phyloP scores from a whole-genome alignment of 116 monocot species.

The Zostera marina region DNA sequence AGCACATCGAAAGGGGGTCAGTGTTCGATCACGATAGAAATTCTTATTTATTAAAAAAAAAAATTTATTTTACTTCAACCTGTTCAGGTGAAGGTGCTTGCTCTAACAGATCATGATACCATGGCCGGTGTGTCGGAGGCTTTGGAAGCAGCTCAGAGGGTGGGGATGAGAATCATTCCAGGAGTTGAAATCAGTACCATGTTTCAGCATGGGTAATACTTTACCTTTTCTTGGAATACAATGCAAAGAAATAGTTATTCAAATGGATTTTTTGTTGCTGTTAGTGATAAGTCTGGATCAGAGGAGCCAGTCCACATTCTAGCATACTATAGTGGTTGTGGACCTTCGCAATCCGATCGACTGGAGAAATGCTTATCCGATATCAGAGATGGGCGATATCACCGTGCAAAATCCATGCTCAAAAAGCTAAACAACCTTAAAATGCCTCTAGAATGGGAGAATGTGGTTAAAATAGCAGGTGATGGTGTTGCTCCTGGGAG shows the following conservation, averaged over 20 bases:
- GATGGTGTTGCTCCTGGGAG: slow-evolving; percentile 85
- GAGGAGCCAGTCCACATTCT: slow-evolving; percentile 78
- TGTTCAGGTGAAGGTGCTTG: slow-evolving; percentile 80
- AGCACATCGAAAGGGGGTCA: slow-evolving; percentile 70
- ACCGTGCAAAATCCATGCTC: slow-evolving; percentile 70
- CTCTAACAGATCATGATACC: slow-evolving; percentile 92
- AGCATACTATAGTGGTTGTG: slow-evolving; percentile 75
- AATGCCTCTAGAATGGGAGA: slow-evolving; percentile 81
- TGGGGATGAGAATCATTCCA: slow-evolving; percentile 82
- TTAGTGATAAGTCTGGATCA: slow-evolving; percentile 22
- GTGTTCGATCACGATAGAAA: neutral
- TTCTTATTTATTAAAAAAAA: neutral
- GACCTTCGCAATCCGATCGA: slow-evolving; percentile 50
- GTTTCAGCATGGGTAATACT: slow-evolving; percentile 24
- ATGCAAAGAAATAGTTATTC: neutral
- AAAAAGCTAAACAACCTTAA: slow-evolving; percentile 56
- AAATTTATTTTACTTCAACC: neutral
- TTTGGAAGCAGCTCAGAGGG: slow-evolving; percentile 34
- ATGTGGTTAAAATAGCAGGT: slow-evolving; percentile 68
- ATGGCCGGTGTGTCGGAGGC: slow-evolving; percentile 77
- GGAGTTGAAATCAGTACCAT: slow-evolving; percentile 88
- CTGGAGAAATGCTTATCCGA: slow-evolving; percentile 34
- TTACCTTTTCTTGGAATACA: neutral
- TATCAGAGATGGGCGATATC: slow-evolving; percentile 71
- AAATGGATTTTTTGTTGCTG: neutral